phyloP scores from a whole-genome alignment of 805 yeast genomes.

The Wickerhamomyces mucosus region DNA sequence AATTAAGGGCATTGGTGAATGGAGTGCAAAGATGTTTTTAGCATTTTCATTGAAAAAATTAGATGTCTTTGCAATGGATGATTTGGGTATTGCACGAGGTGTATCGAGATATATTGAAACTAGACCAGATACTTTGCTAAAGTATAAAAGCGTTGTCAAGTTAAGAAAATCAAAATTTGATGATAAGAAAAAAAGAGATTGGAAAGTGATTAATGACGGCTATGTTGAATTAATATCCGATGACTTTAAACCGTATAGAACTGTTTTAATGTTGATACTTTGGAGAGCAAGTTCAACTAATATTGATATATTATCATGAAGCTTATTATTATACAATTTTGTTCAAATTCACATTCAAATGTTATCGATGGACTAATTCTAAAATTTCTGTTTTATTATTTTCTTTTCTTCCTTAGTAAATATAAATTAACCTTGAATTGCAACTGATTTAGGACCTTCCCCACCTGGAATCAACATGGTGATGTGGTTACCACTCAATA shows the following conservation, averaged over 20 bases:
- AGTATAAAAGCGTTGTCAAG: conserved; percentile 32
- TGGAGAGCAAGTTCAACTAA: conserved; percentile 62
- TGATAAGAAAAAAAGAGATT: conserved; percentile 40
- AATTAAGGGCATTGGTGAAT: conserved; percentile 67
- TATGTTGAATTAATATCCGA: conserved; percentile 46
- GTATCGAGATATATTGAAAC: conserved; percentile 50
- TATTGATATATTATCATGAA: conserved; percentile 6
- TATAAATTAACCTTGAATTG: too few species aligned
- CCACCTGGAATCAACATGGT: conserved; percentile 60
- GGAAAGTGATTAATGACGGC: conserved; percentile 60
- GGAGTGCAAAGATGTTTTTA: conserved; percentile 89
- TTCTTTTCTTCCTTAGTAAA: too few species aligned
- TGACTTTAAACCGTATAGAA: conserved; percentile 54
- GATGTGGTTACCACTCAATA: conserved; percentile 63
- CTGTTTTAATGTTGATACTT: conserved; percentile 57
- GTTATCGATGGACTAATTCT: conserved; percentile 1
- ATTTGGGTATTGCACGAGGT: conserved; percentile 82
- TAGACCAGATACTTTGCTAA: conserved; percentile 38
- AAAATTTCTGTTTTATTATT: background rate
- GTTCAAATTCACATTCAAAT: too few species aligned
- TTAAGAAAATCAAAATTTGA: conserved; percentile 21
- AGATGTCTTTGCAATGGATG: conserved; percentile 70
- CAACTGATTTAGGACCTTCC: conserved; percentile 20
- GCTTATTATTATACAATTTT: too few species aligned
- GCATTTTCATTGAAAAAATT: conserved; percentile 56